phyloP scores from a whole-genome alignment of 1,284 basidiomycete genomes.

The Sporisorium graminicola region DNA sequence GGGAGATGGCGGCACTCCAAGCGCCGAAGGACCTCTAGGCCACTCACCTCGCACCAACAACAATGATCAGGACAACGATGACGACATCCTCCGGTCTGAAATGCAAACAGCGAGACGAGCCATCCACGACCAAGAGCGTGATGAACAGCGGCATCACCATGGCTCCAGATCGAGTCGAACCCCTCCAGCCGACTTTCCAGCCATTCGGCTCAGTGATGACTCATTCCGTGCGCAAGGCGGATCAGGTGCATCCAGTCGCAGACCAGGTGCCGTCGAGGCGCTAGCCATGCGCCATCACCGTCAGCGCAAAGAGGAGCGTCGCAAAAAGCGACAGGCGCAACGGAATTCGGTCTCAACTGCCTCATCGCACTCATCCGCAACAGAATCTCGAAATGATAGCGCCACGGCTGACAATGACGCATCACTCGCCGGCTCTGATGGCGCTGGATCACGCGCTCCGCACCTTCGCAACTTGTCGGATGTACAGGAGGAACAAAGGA shows the following conservation, averaged over 20 bases:
- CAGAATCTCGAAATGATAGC: neutral
- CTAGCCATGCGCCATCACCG: slow-evolving; percentile 47
- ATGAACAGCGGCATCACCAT: slow-evolving; percentile 3
- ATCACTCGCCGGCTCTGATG: neutral
- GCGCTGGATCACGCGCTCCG: slow-evolving; percentile 9
- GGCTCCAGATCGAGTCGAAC: neutral
- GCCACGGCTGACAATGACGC: neutral
- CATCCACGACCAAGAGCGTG: slow-evolving; percentile 30
- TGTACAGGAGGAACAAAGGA: slow-evolving; percentile 37
- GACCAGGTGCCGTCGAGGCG: slow-evolving; percentile 45
- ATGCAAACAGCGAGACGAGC: slow-evolving; percentile 33
- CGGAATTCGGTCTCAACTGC: slow-evolving; percentile 27
- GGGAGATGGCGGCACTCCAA: slow-evolving; percentile 8
- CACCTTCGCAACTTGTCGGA: slow-evolving; percentile 38
- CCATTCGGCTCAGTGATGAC: slow-evolving; percentile 45
- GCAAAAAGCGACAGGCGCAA: slow-evolving; percentile 18
- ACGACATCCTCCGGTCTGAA: slow-evolving; percentile 25
- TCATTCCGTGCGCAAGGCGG: slow-evolving; percentile 6
- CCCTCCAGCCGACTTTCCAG: slow-evolving; percentile 24
- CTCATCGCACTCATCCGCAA: slow-evolving; percentile 17
- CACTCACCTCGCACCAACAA: neutral
- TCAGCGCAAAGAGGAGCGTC: slow-evolving; percentile 30
- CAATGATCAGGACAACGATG: neutral
- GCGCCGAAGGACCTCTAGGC: neutral
- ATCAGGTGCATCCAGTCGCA: slow-evolving; percentile 19